Conservation (phyloP, 495 filamentous ascomycete genomes). For the Trypethelium eluteriae region DNA sequence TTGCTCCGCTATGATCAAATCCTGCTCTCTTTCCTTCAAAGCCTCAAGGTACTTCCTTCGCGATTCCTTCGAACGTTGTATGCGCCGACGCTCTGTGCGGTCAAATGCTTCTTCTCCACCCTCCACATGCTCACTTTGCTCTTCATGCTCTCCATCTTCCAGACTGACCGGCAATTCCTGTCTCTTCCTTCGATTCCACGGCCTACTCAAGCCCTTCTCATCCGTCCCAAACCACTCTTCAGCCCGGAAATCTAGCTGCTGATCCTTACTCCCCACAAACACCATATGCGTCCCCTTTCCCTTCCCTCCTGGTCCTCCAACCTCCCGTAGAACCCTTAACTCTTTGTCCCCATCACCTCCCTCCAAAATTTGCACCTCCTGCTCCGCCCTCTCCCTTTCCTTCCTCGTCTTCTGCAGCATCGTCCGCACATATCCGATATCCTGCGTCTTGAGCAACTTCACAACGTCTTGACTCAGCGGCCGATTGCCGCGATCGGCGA, state of each 20-base stretch:
- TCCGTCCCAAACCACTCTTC: conserved; percentile 35
- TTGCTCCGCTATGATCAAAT: conserved; percentile 63
- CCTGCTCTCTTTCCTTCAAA: conserved; percentile 59
- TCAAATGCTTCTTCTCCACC: conserved; percentile 42
- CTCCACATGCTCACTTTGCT: conserved; percentile 23
- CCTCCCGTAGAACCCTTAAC: background rate
- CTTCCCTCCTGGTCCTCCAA: conserved; percentile 8
- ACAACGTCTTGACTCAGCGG: conserved; percentile 60
- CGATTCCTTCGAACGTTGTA: conserved; percentile 43
- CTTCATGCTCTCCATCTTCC: conserved; percentile 10
- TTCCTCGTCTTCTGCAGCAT: conserved; percentile 52
- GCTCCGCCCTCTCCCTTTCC: conserved; percentile 53
- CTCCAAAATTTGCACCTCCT: conserved; percentile 38
- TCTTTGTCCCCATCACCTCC: conserved; percentile 25
- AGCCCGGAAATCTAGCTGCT: conserved; percentile 41
- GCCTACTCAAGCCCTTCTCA: conserved; percentile 28
- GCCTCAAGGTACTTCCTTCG: conserved; percentile 51
- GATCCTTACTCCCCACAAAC: conserved; percentile 49
- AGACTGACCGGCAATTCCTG: background rate
- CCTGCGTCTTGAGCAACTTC: conserved; percentile 90
- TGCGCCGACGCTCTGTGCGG: conserved; percentile 41
- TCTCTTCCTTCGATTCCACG: conserved; percentile 24
- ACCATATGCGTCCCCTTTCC: conserved; percentile 43
- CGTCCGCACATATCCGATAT: conserved; percentile 77
- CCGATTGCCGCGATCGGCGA: conserved; percentile 46